A percentile compares a stretch with the other conserved stretches of the same genome.
phyloP scores from a whole-genome alignment of 1,284 basidiomycete genomes.

The Sporisorium scitamineum region DNA sequence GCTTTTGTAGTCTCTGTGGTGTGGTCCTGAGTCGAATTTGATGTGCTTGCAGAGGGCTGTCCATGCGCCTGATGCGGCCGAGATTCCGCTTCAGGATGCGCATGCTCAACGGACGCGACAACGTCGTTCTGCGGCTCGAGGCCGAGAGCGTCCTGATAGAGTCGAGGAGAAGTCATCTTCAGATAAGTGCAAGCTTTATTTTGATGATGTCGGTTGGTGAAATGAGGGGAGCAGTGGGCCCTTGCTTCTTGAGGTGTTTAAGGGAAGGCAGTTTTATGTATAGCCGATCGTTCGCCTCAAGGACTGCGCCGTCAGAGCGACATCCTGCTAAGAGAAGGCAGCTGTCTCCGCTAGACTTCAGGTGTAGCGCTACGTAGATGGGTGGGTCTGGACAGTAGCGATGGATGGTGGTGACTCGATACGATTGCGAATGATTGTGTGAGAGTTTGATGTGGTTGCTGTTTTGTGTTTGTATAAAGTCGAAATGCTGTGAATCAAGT shows the following conservation, averaged over 20 bases:
- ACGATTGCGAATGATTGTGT: background rate
- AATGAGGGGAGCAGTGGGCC: background rate
- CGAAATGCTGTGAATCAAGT: background rate
- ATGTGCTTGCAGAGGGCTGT: background rate
- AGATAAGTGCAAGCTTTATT: background rate
- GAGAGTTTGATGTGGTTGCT: background rate
- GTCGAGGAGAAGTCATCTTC: constrained; percentile 5
- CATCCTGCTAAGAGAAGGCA: background rate
- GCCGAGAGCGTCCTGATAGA: constrained; percentile 47
- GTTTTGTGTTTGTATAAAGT: background rate
- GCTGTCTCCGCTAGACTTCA: background rate
- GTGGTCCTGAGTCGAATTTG: background rate
- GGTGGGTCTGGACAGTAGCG: background rate
- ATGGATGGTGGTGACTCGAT: constrained; percentile 21
- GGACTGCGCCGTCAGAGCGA: no score
- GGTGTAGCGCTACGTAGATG: background rate
- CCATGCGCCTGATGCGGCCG: background rate
- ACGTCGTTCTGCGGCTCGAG: constrained; percentile 36
- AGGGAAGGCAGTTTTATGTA: background rate
- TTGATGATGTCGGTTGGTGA: background rate
- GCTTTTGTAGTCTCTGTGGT: background rate
- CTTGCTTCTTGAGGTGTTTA: no score
- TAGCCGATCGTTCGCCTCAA: background rate
- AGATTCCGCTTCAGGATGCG: constrained; percentile 8
- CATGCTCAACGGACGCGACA: constrained; percentile 13